These are phyloP conservation scores for Acanthamoeba lenticulata DNA, from an alignment of 208 protist genomes.

Conservation along the genomic window DNA sequence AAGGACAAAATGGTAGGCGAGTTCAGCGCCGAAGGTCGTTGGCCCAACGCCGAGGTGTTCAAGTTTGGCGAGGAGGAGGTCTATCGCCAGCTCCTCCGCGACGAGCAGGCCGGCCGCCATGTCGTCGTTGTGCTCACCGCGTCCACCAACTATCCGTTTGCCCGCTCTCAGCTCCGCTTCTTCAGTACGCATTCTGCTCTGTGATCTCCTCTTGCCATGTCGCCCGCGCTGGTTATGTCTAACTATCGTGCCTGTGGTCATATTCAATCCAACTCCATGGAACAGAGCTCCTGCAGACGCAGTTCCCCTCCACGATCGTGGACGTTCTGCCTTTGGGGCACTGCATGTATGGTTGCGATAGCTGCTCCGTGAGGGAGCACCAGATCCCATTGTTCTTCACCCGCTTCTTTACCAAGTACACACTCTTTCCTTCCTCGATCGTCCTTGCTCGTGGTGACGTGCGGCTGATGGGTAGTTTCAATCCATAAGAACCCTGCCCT, in stretches of 20 bases:
- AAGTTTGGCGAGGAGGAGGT: conserved; percentile 1
- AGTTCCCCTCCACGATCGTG: conserved; percentile 33
- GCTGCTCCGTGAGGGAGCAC: conserved; percentile 44
- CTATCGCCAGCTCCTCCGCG: conserved; percentile 25
- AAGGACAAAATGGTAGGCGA: conserved; percentile 52
- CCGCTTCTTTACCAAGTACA: conserved; percentile 41
- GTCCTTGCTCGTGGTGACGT: not conserved
- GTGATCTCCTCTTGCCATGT: not conserved
- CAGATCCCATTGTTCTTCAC: conserved; percentile 60
- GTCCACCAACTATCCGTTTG: conserved; percentile 67
- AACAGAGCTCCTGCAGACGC: not conserved
- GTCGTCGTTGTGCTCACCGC: conserved; percentile 65
- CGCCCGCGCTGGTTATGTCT: not conserved
- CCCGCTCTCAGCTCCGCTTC: conserved; percentile 46
- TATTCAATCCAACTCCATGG: not conserved
- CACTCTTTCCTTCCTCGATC: not conserved
- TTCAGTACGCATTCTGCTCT: not conserved
- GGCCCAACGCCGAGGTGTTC: conserved; percentile 36
- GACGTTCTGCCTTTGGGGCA: conserved; percentile 62
- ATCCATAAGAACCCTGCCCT: conserved; percentile 28
- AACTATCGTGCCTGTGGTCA: not conserved
- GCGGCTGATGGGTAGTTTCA: not conserved
- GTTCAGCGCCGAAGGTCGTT: not conserved
- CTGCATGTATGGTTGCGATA: conserved; percentile 69
- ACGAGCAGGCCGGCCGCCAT: not conserved